Percentiles rank a stretch among this genome's conserved stretches.
phyloP scores from a whole-genome alignment of 163 green algal genomes.

The Chloromonas sp. region DNA sequence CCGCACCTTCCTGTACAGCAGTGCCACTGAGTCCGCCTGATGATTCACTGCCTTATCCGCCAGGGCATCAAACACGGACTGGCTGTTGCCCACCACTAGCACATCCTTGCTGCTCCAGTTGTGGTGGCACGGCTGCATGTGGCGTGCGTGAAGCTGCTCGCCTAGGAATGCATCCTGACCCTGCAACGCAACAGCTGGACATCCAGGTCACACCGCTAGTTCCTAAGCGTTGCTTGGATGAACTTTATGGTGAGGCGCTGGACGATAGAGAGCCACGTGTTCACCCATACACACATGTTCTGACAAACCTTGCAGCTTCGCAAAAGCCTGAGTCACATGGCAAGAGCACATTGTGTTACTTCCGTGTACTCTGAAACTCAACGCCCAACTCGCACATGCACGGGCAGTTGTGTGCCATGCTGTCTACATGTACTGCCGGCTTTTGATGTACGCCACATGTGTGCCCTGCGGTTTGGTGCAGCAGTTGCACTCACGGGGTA shows the following conservation, averaged over 20 bases:
- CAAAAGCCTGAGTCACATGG: background rate
- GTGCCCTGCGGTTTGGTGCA: too few relatives aligned
- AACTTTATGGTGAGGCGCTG: background rate
- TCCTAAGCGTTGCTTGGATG: too few relatives aligned
- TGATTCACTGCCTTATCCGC: background rate
- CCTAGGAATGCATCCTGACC: background rate
- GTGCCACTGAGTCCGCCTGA: background rate
- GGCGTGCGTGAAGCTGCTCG: background rate
- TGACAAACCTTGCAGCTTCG: background rate
- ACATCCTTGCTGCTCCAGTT: background rate
- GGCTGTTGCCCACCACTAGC: background rate
- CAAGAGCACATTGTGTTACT: background rate
- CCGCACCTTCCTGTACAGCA: background rate
- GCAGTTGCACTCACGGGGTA: background rate
- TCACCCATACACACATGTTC: background rate
- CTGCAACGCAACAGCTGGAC: background rate
- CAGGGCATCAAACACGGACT: background rate
- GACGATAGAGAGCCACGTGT: background rate
- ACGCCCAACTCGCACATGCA: background rate
- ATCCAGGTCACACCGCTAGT: too few relatives aligned
- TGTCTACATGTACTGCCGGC: too few relatives aligned
- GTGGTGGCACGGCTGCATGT: background rate
- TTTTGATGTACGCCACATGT: too few relatives aligned
- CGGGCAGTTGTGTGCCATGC: too few relatives aligned
- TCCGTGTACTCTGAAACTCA: background rate